A percentile compares a stretch with the other conserved stretches of the same genome.
Conservation (phyloP, 176 grass and related monocot genomes). For the Leersia perrieri region DNA sequence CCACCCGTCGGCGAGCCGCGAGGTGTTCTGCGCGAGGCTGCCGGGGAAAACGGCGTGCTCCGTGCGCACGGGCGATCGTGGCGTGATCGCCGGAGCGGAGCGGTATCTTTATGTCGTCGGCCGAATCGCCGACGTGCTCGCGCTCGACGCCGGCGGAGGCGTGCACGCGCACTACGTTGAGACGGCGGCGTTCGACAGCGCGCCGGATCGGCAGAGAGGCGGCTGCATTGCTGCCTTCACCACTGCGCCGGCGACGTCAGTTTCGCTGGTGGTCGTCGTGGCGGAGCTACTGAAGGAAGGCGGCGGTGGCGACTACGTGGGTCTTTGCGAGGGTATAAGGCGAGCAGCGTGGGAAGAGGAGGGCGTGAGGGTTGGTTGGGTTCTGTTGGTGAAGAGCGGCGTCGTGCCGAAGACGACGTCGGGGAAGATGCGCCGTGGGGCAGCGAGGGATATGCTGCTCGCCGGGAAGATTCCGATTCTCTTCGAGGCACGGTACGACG, state of each 20-base stretch:
- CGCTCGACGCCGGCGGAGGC: background rate
- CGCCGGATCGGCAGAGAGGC: constrained; percentile 21
- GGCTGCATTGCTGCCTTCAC: constrained; percentile 43
- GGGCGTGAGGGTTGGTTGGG: constrained; percentile 26
- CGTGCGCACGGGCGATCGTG: constrained; percentile 56
- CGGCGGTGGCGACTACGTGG: background rate
- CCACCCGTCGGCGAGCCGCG: constrained; percentile 44
- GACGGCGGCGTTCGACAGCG: constrained; percentile 1
- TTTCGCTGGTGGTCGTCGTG: constrained; percentile 2
- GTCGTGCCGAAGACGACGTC: constrained; percentile 58
- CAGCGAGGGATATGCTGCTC: constrained; percentile 45
- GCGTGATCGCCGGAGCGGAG: constrained; percentile 30
- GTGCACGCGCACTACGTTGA: constrained; percentile 56
- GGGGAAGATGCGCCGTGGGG: constrained; percentile 53
- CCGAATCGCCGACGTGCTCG: constrained; percentile 26
- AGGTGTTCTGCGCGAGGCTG: constrained; percentile 42
- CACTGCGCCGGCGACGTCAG: background rate
- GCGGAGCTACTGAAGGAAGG: constrained; percentile 30
- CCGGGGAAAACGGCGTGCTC: constrained; percentile 29
- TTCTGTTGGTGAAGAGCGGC: constrained; percentile 40
- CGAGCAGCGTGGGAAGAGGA: constrained; percentile 29
- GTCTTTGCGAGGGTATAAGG: constrained; percentile 35
- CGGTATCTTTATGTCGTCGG: constrained; percentile 49
- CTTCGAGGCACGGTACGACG: constrained; percentile 32
- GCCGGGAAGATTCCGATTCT: constrained; percentile 17